Percentiles rank a stretch among this genome's conserved stretches.
These are phyloP conservation scores for Populus alba DNA, from an alignment of 345 rosid species.

Conservation along the genomic window DNA sequence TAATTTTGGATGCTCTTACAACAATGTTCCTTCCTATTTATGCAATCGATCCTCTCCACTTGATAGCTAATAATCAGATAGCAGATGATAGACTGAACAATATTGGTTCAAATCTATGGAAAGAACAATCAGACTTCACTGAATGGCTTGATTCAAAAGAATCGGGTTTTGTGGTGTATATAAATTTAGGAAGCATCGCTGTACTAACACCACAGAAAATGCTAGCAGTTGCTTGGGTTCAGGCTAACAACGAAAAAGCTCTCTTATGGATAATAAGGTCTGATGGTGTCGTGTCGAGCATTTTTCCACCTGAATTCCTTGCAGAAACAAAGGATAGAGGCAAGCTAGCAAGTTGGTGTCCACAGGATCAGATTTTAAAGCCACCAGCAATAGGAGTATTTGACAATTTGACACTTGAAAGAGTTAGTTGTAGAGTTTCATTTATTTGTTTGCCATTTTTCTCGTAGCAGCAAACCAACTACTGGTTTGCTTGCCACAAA, in stretches of 20 bases:
- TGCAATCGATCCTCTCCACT: too few species aligned
- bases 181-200: slow-evolving; percentile 6
- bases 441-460: slow-evolving; percentile 5
- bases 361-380: background rate
- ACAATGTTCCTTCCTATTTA: too few species aligned
- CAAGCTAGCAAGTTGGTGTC: background rate
- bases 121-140: background rate
- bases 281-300: background rate
- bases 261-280: slow-evolving; percentile 3
- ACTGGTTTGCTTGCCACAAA: background rate
- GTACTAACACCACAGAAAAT: background rate
- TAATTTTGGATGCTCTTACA: too few species aligned
- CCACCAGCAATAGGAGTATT: background rate
- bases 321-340: background rate
- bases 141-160: slow-evolving; percentile 3
- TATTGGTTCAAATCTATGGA: slow-evolving; percentile 1
- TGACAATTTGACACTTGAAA: background rate
- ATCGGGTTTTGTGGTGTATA: background rate
- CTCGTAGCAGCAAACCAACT: background rate
- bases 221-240: background rate
- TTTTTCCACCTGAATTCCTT: background rate
- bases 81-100: too few species aligned
- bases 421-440: background rate
- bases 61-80: too few species aligned
- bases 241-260: background rate